A percentile compares a stretch with the other conserved stretches of the same genome.
These are phyloP conservation scores for Cryptococcus jaspeensis DNA, from an alignment of 1,284 basidiomycete genomes.

Conservation along the genomic window DNA sequence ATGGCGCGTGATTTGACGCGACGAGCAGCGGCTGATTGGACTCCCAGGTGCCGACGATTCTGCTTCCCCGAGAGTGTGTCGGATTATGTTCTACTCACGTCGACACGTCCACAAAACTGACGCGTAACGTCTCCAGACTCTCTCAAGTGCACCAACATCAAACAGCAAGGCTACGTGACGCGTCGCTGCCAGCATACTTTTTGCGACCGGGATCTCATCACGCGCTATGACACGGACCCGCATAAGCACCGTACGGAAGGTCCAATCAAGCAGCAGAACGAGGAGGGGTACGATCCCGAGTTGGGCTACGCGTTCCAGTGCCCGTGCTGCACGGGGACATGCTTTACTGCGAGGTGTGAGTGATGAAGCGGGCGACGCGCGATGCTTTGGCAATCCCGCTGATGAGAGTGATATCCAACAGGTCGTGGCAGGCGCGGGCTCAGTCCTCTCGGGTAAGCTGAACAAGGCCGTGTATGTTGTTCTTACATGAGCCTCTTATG, in stretches of 20 bases:
- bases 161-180: background rate
- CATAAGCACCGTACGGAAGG: background rate
- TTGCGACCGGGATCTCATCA: slow-evolving; percentile 1
- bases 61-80: background rate
- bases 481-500: too few species aligned
- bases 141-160: background rate
- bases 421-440: too few species aligned
- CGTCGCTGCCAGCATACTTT: background rate
- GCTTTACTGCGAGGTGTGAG: background rate
- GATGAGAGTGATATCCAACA: background rate
- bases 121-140: background rate
- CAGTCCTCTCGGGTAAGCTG: too few species aligned
- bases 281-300: background rate
- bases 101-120: too few species aligned
- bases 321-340: background rate
- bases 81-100: background rate
- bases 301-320: background rate
- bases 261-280: background rate
- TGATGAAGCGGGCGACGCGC: background rate
- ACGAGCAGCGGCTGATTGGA: too few species aligned
- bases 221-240: background rate
- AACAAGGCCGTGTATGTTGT: too few species aligned
- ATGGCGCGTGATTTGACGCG: too few species aligned
- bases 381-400: background rate
- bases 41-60: background rate